Conservation (phyloP, 331 rosid species). For the Dryas integrifolia region DNA sequence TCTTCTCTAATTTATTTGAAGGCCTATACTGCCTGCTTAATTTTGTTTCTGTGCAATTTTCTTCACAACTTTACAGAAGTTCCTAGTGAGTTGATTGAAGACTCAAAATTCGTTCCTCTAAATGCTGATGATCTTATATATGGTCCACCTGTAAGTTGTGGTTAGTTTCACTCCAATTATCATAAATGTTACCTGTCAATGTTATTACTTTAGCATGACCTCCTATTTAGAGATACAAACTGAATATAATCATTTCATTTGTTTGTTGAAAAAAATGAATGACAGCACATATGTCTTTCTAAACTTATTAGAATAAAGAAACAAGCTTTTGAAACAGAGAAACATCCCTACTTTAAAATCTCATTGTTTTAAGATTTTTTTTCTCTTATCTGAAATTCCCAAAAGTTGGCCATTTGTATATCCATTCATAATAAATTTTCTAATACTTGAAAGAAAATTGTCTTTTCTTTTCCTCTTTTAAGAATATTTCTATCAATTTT, state of each 20-base stretch:
- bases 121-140: constrained; percentile 63
- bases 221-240: not conserved
- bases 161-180: constrained; percentile 55
- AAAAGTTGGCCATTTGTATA: not conserved
- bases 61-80: constrained; percentile 43
- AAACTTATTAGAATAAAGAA: not conserved
- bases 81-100: constrained; percentile 64
- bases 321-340: not conserved
- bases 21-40: not conserved
- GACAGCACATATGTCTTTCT: not conserved
- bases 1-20: not conserved
- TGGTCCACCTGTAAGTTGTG: constrained; percentile 99
- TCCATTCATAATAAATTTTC: not conserved
- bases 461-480: too few species aligned
- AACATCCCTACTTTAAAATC: not conserved
- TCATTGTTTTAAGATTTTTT: not conserved
- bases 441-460: not conserved
- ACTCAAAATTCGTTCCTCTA: constrained; percentile 85
- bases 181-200: not conserved
- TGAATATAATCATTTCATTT: not conserved
- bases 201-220: not conserved
- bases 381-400: not conserved
- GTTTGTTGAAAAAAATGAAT: not conserved
- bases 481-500: too few species aligned
- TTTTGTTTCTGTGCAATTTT: constrained; percentile 19